Base-by-base conservation (phyloP, 1,284 basidiomycete species). In the Rhodotorula sp. region DNA sequence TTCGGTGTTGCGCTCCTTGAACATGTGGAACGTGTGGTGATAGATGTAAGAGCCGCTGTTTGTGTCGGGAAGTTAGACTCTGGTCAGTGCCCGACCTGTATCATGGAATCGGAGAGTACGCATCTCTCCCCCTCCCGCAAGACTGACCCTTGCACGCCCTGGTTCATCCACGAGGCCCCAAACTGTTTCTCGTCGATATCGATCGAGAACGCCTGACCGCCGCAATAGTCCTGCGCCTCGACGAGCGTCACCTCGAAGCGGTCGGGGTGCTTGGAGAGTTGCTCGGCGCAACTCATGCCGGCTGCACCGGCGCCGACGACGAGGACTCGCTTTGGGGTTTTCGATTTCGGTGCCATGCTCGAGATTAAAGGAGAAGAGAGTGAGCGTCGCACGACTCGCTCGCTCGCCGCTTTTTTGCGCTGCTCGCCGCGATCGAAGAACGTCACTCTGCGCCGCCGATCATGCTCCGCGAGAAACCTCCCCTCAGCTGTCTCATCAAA, bases 231-330 rank as follows among this genome's bases (percentile, higher is more conserved):
- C 69, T 84, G 82, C 10, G 37, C 60, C 44, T 75, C 75, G 77
- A 85, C 85, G 30, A 87, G 78, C 7, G 84, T 85, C 44, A 87
- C 85, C 30, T 84, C 80, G 78, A 85, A 88, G 64, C 80, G 82
- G 73, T 86, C 85, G 0, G 87, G 84, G 75, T 86, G 85, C 62
- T 82, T 82, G 62, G 84, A 83, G 70, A 83, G 78, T 33, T 77
- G 74, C 64, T 87, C 86, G 8, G 87, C 86, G 62, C 85, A 86
- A 10, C 85, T 75, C 77, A 77, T 77, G 71, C 84, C 86, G 10
- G 83, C 80, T 54, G 83, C 84, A 60, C 83, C 86, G 54, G 84
- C 84, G 37, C 85, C 85, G 51, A 86, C 83, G 66, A 86, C 81
- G 74, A 84, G 81, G 37, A 85, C 81, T 75, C 76, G 80, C 74